Evolutionary conservation across 2,329 filamentous ascomycete genomes (phyloP), one percentile per base, ranked within the genome.

Genomic region (Phoma herbarum): DNA sequence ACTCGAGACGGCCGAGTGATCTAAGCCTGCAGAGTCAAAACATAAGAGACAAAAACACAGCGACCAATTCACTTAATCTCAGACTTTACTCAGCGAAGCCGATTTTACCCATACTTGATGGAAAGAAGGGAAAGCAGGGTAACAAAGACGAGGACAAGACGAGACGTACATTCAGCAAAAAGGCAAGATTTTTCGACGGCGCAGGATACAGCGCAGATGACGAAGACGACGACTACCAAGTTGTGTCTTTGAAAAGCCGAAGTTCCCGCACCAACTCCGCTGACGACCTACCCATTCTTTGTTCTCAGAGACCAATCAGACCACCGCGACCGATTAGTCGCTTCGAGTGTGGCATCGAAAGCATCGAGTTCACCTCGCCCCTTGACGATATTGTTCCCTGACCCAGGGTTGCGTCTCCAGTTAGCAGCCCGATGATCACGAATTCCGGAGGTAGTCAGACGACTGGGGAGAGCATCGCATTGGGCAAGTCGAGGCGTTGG

Each of bases 301-400:
- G 46, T 20, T 28, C 37, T 23, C 39, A 45, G 4, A 50, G 4
- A 6, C 39, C 39, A 8, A 45, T 25, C 12, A 39, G 25, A 23
- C 46, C 39, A 16, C 1, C 14, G 12, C 28, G n/a, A 14, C 18
- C 29, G 6, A n/a, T 20, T 25, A 41, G 26, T 9, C 31, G 51
- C 4, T 31, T 57, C 33, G 16, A 26, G 20, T 49, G 51, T 22
- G 54, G 54, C 10, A 35, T 51, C n/a, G 54, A 57, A 14, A 22
- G 47, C 6, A 51, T 57, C 8, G 54, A 57, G 11, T 51, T 51
- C 11, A 16, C 54, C 6, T 57, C 47, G 9, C 39, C 53, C 7
- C 46, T 56, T 4, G 46, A 56, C 8, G 9, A 41, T 11, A 16
- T 41, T 16, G 18, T 26, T 4, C 39, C 41, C 25, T 16, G 12